phyloP scores from a whole-genome alignment of 108 stramenopile genomes.

The Pseudonitzschia delicatissima region DNA sequence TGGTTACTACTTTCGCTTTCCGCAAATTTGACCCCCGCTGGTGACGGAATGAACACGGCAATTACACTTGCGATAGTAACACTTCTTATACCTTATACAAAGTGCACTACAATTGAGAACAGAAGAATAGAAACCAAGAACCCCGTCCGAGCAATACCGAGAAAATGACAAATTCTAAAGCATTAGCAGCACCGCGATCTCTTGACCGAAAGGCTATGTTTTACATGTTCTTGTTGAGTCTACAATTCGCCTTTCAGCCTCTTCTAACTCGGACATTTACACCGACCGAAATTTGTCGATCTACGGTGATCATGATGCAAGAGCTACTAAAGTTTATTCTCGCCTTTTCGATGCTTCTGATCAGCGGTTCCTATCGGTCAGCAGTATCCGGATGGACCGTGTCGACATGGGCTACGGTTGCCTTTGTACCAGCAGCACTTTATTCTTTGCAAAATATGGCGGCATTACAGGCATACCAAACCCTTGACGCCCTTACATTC shows the following conservation, averaged over 20 bases:
- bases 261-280: conserved; percentile 71
- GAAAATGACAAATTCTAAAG: neutral
- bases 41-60: too few species aligned
- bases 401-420: conserved; percentile 56
- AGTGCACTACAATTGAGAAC: too few species aligned
- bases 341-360: conserved; percentile 42
- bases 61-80: too few species aligned
- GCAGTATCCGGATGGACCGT: conserved; percentile 60
- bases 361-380: conserved; percentile 19
- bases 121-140: too few species aligned
- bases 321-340: conserved; percentile 65
- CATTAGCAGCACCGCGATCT: conserved; percentile 13
- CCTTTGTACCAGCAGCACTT: conserved; percentile 81
- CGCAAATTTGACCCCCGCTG: too few species aligned
- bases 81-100: too few species aligned
- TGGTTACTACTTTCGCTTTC: too few species aligned
- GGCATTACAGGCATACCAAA: conserved; percentile 84
- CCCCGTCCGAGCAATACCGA: too few species aligned
- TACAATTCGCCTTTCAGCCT: conserved; percentile 94
- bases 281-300: conserved; percentile 54
- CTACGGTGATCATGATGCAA: conserved; percentile 76
- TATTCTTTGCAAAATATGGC: conserved; percentile 93
- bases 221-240: conserved; percentile 70
- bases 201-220: conserved; percentile 35
- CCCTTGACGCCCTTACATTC: conserved; percentile 91